Evolutionary conservation across 306 rosid species (phyloP).

Genomic region (Senna tora): DNA sequence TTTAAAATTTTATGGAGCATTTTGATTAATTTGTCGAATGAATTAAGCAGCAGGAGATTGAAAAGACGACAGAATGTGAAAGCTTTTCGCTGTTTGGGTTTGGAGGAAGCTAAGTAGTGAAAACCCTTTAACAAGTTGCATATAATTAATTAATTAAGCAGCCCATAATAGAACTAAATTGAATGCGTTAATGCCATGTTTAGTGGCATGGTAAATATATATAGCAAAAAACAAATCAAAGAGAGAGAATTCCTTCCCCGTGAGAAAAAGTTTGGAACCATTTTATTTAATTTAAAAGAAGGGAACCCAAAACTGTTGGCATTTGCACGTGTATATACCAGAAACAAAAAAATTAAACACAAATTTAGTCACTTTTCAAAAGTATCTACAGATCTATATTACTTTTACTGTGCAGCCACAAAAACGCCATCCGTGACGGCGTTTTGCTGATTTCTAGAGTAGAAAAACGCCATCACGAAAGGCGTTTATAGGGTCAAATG

Average conservation of each 20-base stretch:
- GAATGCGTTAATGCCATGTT: conserved; percentile 10
- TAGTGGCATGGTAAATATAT: conserved; percentile 4
- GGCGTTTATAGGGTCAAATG: too few relatives aligned
- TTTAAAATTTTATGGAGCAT: not conserved
- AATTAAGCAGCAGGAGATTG: not conserved
- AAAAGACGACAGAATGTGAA: conserved; percentile 16
- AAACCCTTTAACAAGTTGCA: conserved; percentile 29
- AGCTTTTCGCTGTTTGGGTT: conserved; percentile 9
- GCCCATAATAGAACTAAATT: conserved; percentile 15
- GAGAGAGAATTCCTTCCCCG: conserved; percentile 46
- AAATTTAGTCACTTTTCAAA: too few relatives aligned
- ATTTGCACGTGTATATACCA: too few relatives aligned
- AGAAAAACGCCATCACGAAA: too few relatives aligned
- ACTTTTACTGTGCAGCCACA: too few relatives aligned
- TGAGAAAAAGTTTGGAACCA: conserved; percentile 55
- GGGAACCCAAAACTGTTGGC: conserved; percentile 38
- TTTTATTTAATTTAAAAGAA: conserved; percentile 36
- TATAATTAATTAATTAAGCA: too few relatives aligned
- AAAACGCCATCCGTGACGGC: too few relatives aligned
- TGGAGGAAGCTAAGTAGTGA: conserved; percentile 17
- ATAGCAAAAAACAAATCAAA: conserved; percentile 14
- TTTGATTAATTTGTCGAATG: not conserved
- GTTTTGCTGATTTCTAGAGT: too few relatives aligned
- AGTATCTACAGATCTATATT: too few relatives aligned
- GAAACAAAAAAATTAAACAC: too few relatives aligned